phyloP scores from a whole-genome alignment of 164 flowering plant genomes.

The Umbilicus rupestris region DNA sequence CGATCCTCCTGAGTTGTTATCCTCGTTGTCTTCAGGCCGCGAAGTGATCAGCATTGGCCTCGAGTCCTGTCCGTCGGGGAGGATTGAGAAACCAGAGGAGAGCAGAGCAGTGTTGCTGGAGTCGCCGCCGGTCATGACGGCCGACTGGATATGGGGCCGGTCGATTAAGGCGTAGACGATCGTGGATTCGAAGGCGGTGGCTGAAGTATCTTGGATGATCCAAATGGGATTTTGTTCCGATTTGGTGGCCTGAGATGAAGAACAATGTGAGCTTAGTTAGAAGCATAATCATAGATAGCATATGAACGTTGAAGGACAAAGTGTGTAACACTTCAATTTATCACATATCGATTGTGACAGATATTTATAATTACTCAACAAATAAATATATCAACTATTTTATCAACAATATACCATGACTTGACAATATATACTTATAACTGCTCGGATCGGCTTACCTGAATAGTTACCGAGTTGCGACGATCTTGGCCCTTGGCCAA shows the following conservation, averaged over 20 bases:
- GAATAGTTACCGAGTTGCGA: conserved; percentile 78
- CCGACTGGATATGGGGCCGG: conserved; percentile 51
- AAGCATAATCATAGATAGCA: background rate
- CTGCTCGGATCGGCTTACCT: too few relatives aligned
- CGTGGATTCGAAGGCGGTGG: conserved; percentile 67
- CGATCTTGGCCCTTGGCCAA: conserved; percentile 86
- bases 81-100: conserved; percentile 87
- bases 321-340: too few relatives aligned
- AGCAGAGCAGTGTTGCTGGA: conserved; percentile 64
- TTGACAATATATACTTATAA: too few relatives aligned
- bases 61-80: conserved; percentile 74
- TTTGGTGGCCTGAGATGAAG: conserved; percentile 37
- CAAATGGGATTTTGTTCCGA: conserved; percentile 57
- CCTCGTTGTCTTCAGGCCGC: conserved; percentile 70
- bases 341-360: too few relatives aligned
- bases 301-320: too few relatives aligned
- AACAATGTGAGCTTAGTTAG: background rate
- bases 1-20: conserved; percentile 63
- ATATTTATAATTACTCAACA: too few relatives aligned
- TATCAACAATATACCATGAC: too few relatives aligned
- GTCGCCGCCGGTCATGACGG: conserved; percentile 76
- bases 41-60: conserved; percentile 72
- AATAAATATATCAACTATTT: too few relatives aligned
- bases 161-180: conserved; percentile 78
- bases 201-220: conserved; percentile 81